These are phyloP conservation scores for Ceratobasidium sp. DNA, from an alignment of 1,284 basidiomycete genomes.

Conservation along the genomic window DNA sequence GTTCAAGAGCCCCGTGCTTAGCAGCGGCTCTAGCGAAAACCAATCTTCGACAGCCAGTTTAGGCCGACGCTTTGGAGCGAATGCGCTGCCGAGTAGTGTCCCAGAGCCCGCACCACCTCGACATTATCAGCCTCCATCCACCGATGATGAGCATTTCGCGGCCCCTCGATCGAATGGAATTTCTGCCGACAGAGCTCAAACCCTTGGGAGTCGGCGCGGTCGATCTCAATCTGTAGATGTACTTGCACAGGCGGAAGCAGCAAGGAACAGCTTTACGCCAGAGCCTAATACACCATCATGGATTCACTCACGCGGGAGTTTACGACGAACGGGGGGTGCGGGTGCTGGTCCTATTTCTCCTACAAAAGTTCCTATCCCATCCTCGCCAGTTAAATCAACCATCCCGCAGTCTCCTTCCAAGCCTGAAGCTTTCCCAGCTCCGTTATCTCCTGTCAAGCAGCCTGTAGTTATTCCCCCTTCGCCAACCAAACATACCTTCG, in stretches of 20 bases:
- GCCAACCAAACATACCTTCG: conserved; percentile 17
- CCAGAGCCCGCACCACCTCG: not conserved
- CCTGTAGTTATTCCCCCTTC: conserved; percentile 25
- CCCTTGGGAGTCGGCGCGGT: conserved; percentile 1
- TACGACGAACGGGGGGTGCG: conserved; percentile 22
- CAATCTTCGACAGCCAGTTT: conserved; percentile 19
- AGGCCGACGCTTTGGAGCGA: conserved; percentile 35
- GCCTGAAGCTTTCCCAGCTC: not conserved
- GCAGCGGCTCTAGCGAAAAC: not conserved
- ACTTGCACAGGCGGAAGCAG: conserved; percentile 33
- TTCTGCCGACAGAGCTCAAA: conserved; percentile 25
- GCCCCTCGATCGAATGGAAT: too few relatives aligned
- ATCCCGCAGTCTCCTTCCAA: conserved; percentile 27
- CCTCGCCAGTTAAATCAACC: conserved; percentile 1
- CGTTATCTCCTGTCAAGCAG: conserved; percentile 18
- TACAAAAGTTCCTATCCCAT: not conserved
- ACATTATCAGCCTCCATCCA: not conserved
- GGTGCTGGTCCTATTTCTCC: conserved; percentile 3
- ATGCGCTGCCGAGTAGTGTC: conserved; percentile 12
- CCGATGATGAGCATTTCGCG: not conserved
- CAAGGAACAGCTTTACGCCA: conserved; percentile 8
- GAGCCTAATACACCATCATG: conserved; percentile 22
- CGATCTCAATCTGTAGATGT: conserved; percentile 27
- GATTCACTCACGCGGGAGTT: conserved; percentile 27
- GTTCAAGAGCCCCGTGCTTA: not conserved